Evolutionary conservation across 1,284 basidiomycete species (phyloP), one percentile per base, ranked within the genome.

Genomic region (Rhodotorula sp.): DNA sequence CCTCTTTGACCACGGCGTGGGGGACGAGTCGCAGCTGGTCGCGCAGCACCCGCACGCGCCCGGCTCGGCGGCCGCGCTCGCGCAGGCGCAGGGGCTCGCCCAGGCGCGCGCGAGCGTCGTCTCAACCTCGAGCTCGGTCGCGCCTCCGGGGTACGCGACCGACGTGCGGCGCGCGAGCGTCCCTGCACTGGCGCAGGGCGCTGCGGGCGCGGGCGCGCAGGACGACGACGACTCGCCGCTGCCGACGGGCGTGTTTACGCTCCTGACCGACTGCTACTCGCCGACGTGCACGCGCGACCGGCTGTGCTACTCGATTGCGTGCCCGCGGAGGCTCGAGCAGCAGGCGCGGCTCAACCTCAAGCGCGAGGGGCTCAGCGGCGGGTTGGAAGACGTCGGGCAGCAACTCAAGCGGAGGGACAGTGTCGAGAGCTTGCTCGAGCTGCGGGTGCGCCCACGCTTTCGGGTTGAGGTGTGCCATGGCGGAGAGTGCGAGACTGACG

Each of bases 191-290:
- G 69, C 78, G 7, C 77, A 80, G 7, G 77, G 78, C 46, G 72
- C 75, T 49, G 71, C 73, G 60, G 64, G 67, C 61, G 16, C 16
- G 12, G 53, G 27, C 12, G 46, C 34, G 9, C 14, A 5, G 23
- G 46, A 56, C 8, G 78, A 91, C 71, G 84, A 81, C 27, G 80
- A 80, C 17, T 73, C 86, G n/a, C 88, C 90, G 27, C 83, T 97
- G 67, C 97, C 97, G 1, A 90, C 91, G 1, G 97, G 97, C 57
- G 95, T 99, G 23, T 99, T 99, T 81, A 99, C 96, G 1, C 87
- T 98, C 49, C 85, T 99, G 70, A 97, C 95, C 2, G 93, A 97
- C 80, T 99, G 97, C 82, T 99, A 99, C 84, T 97, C 93, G 56
- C 94, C 97, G 23, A 99, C 97, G 42, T 99, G 97, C 83, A 92